Conservation (phyloP, 805 yeast genomes). For the Cyberlindnera lachancei region DNA sequence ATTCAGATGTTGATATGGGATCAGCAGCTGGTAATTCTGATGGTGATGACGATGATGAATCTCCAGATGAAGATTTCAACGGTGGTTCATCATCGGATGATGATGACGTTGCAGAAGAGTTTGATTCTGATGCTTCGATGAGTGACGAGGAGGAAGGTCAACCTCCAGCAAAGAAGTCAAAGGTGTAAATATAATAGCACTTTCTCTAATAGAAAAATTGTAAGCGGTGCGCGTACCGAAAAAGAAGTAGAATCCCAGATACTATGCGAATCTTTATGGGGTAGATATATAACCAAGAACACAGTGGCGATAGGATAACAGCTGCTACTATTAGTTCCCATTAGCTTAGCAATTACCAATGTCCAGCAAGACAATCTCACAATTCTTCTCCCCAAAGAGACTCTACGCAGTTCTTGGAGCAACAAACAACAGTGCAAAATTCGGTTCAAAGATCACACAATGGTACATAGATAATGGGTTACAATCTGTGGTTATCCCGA, state of each 20-base stretch:
- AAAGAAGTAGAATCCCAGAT: too few relatives aligned
- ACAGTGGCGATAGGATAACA: too few relatives aligned
- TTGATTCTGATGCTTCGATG: slow-evolving; percentile 16
- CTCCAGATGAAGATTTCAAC: slow-evolving; percentile 79
- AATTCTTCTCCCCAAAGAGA: slow-evolving; percentile 47
- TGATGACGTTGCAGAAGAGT: slow-evolving; percentile 27
- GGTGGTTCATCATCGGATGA: slow-evolving; percentile 51
- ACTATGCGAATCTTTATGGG: too few relatives aligned
- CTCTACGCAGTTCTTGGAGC: slow-evolving; percentile 69
- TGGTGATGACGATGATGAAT: slow-evolving; percentile 79
- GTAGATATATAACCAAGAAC: too few relatives aligned
- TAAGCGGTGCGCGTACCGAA: too few relatives aligned
- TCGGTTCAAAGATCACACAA: slow-evolving; percentile 57
- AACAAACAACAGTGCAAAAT: slow-evolving; percentile 52
- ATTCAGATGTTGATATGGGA: slow-evolving; percentile 46
- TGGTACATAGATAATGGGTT: slow-evolving; percentile 59
- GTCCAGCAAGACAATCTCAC: too few relatives aligned
- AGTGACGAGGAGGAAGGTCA: slow-evolving; percentile 22
- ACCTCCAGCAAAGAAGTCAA: slow-evolving; percentile 33
- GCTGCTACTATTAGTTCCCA: too few relatives aligned
- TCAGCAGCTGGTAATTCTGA: too few relatives aligned
- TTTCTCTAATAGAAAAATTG: slow-evolving; percentile 3
- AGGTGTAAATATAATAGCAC: slow-evolving; percentile 6
- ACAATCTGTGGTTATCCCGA: slow-evolving; percentile 56
- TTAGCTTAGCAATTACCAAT: too few relatives aligned